Base-by-base conservation (phyloP, 78 protist species). In the Emiliania huxleyi region DNA sequence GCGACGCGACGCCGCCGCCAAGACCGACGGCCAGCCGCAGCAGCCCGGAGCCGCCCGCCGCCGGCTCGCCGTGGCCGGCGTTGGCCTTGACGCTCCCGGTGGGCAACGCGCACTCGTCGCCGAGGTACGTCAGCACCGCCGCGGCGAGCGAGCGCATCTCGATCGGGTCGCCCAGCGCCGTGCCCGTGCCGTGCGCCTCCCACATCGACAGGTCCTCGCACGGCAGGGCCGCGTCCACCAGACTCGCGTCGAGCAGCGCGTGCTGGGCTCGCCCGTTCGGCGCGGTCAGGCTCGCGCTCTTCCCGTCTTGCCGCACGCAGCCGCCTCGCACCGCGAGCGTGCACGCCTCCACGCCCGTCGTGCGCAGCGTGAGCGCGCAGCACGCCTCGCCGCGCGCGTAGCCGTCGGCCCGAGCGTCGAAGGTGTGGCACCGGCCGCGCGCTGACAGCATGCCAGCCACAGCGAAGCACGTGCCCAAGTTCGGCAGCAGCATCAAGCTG, bases 51-150 rank as follows among this genome's bases (percentile, higher is more conserved):
- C 1, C 40, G 55, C 94, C 92, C 38, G 84, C 92, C 0, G 92
- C 92, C 35, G 90, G 33, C 93, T 96, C 98, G 89, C 22, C 0
- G 91, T 97, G 98, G 12, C 97, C 98, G 46, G 95, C 81, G 71
- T 94, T 95, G 3, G 95, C n/a, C 91, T 97, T 97, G n/a, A 93
- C 71, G 26, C 93, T 25, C 48, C 97, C 96, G 19, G 96, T 62
- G 23, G 75, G 11, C 11, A 26, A 3, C 75, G 75, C 29, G 37
- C 11, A 18, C 83, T 12, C 75, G 33, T 62, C 23, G 33, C 3
- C 75, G 33, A 62, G 75, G 23, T 21, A 3, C 75, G 11, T 62
- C n/a, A 62, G 75, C 75, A 96, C 85, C 35, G 93, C 95, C 22
- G 2, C 92, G 37, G 69, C 55, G 25, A 97, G 69, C 29, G 96